Percentiles rank a stretch among this genome's conserved stretches.
Conservation (phyloP, 805 yeast species). For the Sugiyamaella americana region DNA sequence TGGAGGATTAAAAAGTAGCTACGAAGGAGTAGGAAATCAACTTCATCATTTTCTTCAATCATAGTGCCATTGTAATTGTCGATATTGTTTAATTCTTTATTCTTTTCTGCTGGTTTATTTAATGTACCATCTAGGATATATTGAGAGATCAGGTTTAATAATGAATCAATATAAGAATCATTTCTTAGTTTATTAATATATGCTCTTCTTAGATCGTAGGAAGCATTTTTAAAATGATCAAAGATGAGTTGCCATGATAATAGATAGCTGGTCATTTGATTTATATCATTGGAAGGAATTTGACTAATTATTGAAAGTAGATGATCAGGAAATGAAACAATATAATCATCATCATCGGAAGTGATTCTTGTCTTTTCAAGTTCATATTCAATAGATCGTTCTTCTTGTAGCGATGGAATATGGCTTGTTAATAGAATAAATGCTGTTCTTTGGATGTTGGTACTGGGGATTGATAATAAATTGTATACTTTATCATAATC, state of each 20-base stretch:
- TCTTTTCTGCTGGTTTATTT: constrained; percentile 11
- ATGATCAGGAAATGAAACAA: constrained; percentile 12
- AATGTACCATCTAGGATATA: constrained; percentile 14
- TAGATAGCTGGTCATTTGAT: constrained; percentile 15
- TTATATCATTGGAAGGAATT: constrained; percentile 24
- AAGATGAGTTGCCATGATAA: constrained; percentile 61
- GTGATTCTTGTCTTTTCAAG: constrained; percentile 31
- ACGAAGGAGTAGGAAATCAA: constrained; percentile 35
- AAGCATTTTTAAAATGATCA: constrained; percentile 55
- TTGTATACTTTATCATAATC: constrained; percentile 29
- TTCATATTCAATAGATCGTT: constrained; percentile 35
- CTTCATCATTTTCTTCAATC: constrained; percentile 30
- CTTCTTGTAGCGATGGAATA: constrained; percentile 19
- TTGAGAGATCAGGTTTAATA: constrained; percentile 51
- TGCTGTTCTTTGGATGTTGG: constrained; percentile 12
- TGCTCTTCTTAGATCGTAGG: constrained; percentile 55
- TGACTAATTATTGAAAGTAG: constrained; percentile 3
- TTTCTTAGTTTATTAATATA: constrained; percentile 52
- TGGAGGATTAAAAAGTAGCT: constrained; percentile 32
- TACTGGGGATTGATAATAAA: constrained; percentile 29
- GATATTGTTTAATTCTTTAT: constrained; percentile 19
- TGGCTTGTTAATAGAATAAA: constrained; percentile 19
- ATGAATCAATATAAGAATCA: constrained; percentile 37
- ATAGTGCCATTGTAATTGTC: constrained; percentile 14
- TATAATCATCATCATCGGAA: constrained; percentile 27